phyloP scores from a whole-genome alignment of 2,329 filamentous ascomycete species.

The Mycosphaerella sp. region DNA sequence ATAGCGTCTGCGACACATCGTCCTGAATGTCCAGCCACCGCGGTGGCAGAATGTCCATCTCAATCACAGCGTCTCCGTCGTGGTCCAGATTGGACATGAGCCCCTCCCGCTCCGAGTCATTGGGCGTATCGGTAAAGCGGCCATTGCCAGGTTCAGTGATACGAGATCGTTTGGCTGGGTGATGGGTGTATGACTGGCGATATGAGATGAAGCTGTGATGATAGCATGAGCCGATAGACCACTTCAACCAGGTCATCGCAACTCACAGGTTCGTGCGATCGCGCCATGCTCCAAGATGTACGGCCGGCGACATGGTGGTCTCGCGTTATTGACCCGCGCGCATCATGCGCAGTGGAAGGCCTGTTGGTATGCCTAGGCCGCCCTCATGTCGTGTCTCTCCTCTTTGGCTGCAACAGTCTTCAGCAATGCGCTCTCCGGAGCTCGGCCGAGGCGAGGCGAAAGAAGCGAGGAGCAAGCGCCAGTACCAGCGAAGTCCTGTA shows the following conservation, averaged over 20 bases:
- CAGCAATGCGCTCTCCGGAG: neutral
- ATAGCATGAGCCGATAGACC: constrained; percentile 7
- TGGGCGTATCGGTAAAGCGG: constrained; percentile 41
- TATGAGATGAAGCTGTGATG: constrained; percentile 84
- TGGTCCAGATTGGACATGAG: constrained; percentile 68
- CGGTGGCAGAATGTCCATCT: constrained; percentile 94
- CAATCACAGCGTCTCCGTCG: constrained; percentile 90
- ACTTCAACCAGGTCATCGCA: neutral
- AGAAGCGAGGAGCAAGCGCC: neutral
- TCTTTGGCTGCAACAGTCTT: neutral
- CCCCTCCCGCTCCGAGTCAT: constrained; percentile 59
- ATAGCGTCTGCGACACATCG: constrained; percentile 78
- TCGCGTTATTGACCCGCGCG: constrained; percentile 8
- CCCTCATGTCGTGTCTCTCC: neutral
- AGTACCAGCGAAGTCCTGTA: neutral
- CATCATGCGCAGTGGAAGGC: constrained; percentile 12
- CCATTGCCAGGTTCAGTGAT: constrained; percentile 45
- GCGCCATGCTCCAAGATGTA: constrained; percentile 61
- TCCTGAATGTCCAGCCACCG: constrained; percentile 95
- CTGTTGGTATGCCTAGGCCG: neutral
- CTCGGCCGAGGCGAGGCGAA: neutral
- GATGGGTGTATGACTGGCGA: constrained; percentile 95
- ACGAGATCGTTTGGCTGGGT: constrained; percentile 73
- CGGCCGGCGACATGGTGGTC: constrained; percentile 18
- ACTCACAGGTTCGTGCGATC: constrained; percentile 95